phyloP scores from a whole-genome alignment of 2,329 filamentous ascomycete species.

The Phialemonium atrogriseum region DNA sequence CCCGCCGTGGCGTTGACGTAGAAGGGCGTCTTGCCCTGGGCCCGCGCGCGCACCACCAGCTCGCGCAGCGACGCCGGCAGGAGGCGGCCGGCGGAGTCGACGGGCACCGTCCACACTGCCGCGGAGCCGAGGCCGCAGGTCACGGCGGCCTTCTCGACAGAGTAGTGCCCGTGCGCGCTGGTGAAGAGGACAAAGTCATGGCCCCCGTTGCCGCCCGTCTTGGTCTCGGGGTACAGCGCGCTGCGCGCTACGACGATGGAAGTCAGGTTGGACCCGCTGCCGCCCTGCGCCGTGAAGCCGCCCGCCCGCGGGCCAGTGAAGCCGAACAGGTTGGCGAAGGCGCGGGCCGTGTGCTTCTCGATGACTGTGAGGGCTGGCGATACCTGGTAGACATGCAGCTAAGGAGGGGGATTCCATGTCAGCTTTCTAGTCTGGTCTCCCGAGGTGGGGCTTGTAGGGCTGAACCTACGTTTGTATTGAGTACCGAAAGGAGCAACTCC shows the following conservation, averaged over 20 bases:
- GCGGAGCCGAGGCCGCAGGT: slow-evolving; percentile 74
- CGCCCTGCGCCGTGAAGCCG: slow-evolving; percentile 73
- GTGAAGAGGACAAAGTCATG: slow-evolving; percentile 77
- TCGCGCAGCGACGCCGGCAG: slow-evolving; percentile 54
- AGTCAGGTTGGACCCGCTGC: slow-evolving; percentile 75
- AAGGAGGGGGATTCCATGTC: slow-evolving; percentile 1
- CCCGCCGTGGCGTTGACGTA: slow-evolving; percentile 95
- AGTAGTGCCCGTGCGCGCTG: slow-evolving; percentile 32
- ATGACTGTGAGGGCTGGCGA: slow-evolving; percentile 82
- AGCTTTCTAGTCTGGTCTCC: too few relatives aligned
- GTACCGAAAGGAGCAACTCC: slow-evolving; percentile 72
- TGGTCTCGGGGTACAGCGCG: slow-evolving; percentile 71
- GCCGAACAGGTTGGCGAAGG: slow-evolving; percentile 70
- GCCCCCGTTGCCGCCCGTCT: slow-evolving; percentile 58
- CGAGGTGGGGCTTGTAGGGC: not conserved
- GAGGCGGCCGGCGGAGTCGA: slow-evolving; percentile 69
- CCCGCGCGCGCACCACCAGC: slow-evolving; percentile 52
- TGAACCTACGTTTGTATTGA: slow-evolving; percentile 78
- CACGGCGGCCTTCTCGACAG: slow-evolving; percentile 61
- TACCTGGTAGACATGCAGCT: slow-evolving; percentile 87
- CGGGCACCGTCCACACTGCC: slow-evolving; percentile 64
- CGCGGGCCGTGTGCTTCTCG: slow-evolving; percentile 71
- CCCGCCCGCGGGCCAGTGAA: slow-evolving; percentile 62
- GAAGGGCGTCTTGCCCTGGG: slow-evolving; percentile 69
- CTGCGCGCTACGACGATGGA: slow-evolving; percentile 85